phyloP scores from a whole-genome alignment of 805 yeast genomes.

The Hanseniaspora guilliermondii region DNA sequence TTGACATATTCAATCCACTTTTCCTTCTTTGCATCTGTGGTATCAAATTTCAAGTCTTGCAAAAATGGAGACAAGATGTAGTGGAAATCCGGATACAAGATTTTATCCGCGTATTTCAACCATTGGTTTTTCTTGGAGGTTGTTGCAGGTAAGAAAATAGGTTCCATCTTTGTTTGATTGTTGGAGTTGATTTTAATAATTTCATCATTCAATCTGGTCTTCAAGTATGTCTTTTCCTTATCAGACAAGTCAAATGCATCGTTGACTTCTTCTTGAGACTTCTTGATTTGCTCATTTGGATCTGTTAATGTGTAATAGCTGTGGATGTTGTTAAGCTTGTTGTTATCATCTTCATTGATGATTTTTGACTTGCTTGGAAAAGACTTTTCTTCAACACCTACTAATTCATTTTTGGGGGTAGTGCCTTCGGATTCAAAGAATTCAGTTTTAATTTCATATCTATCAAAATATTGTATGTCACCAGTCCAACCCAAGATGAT shows the following conservation, averaged over 20 bases:
- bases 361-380: not conserved
- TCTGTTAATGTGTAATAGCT: conserved; percentile 12
- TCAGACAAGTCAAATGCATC: conserved; percentile 44
- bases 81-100: conserved; percentile 89
- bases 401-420: not conserved
- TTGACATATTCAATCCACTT: conserved; percentile 86
- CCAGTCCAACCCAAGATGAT: conserved; percentile 94
- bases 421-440: not conserved
- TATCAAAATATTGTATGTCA: conserved; percentile 39
- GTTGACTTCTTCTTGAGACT: conserved; percentile 16
- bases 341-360: conserved; percentile 12
- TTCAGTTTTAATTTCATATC: conserved; percentile 15
- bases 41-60: conserved; percentile 37
- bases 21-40: conserved; percentile 44
- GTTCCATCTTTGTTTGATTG: conserved; percentile 49
- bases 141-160: conserved; percentile 61
- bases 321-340: conserved; percentile 5
- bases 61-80: conserved; percentile 69
- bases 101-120: conserved; percentile 82
- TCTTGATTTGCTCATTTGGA: conserved; percentile 14
- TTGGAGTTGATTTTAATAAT: conserved; percentile 35
- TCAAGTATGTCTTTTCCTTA: conserved; percentile 37
- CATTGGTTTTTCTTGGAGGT: conserved; percentile 59
- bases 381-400: not conserved
- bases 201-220: conserved; percentile 31